Percentiles rank a stretch among this genome's conserved stretches.
Evolutionary conservation across 192 early-diverging fungal species (phyloP).

Genomic region (Rhizophlyctis rosea): DNA sequence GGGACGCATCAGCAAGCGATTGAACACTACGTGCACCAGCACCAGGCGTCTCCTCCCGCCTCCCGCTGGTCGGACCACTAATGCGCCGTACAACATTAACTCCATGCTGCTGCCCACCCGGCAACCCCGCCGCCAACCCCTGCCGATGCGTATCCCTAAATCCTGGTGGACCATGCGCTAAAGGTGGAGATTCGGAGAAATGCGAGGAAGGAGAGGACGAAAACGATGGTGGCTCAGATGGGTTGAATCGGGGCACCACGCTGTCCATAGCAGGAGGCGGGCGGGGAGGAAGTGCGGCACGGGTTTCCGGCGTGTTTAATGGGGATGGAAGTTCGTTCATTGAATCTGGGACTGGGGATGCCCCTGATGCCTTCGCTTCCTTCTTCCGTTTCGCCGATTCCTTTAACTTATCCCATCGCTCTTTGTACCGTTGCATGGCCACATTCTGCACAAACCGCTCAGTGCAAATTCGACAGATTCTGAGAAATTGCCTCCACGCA

Average conservation of each 20-base stretch:
- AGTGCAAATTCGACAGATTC: too few species aligned
- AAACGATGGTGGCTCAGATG: constrained; percentile 2
- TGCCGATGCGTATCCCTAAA: neutral
- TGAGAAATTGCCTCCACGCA: too few species aligned
- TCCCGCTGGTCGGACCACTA: neutral
- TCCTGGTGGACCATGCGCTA: neutral
- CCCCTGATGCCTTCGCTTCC: constrained; percentile 28
- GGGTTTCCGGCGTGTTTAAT: neutral
- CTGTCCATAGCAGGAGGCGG: neutral
- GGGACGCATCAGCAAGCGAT: neutral
- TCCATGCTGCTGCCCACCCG: neutral
- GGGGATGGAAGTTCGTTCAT: neutral
- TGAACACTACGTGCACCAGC: neutral
- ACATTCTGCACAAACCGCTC: too few species aligned
- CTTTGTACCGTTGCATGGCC: constrained; percentile 65
- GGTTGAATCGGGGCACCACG: neutral
- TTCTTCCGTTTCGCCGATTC: constrained; percentile 65
- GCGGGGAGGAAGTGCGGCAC: neutral
- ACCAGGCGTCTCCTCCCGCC: constrained; percentile 10
- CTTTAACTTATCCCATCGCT: constrained; percentile 77
- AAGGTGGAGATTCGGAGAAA: neutral
- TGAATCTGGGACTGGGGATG: neutral
- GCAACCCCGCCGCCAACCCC: neutral
- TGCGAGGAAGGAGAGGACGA: constrained; percentile 9
- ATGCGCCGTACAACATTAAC: neutral